These are phyloP conservation scores for Chaetoceros muelleri DNA, from an alignment of 108 stramenopile genomes.

Conservation along the genomic window DNA sequence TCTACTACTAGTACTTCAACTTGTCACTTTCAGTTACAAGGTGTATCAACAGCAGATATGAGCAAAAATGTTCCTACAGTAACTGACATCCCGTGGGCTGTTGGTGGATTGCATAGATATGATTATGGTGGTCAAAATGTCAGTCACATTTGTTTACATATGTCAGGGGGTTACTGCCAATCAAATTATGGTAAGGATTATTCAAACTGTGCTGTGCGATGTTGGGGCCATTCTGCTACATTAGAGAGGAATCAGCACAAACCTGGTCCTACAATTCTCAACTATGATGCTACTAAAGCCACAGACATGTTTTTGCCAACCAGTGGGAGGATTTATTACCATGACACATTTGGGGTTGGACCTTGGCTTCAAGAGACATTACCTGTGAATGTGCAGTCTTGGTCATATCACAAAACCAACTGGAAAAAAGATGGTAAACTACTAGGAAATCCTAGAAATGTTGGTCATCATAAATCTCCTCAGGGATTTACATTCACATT, in stretches of 20 bases:
- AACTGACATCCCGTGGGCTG: conserved; percentile 73
- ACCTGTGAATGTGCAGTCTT: conserved; percentile 22
- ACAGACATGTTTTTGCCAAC: conserved; percentile 1
- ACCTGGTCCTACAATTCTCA: conserved; percentile 3
- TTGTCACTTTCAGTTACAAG: conserved; percentile 73
- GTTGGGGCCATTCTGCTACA: conserved; percentile 43
- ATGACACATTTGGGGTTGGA: neutral
- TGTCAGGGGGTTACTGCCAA: conserved; percentile 29
- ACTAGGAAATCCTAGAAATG: conserved; percentile 18
- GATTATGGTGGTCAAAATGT: conserved; percentile 56
- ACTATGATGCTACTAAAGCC: conserved; percentile 12
- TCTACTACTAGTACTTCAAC: no score
- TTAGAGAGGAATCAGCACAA: neutral
- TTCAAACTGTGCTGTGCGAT: conserved; percentile 46
- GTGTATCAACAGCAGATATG: conserved; percentile 35
- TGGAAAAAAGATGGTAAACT: conserved; percentile 4
- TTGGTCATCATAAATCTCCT: conserved; percentile 13
- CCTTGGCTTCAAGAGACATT: conserved; percentile 25
- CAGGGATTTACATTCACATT: conserved; percentile 43
- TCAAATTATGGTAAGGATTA: conserved; percentile 37
- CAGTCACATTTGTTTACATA: conserved; percentile 62
- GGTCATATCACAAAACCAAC: conserved; percentile 38
- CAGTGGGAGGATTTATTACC: neutral
- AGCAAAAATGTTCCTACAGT: conserved; percentile 52
- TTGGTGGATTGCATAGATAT: conserved; percentile 61